Evolutionary conservation across 129 eudicot species (phyloP), one percentile per base, ranked within the genome.

Genomic region (Escallonia rubra): DNA sequence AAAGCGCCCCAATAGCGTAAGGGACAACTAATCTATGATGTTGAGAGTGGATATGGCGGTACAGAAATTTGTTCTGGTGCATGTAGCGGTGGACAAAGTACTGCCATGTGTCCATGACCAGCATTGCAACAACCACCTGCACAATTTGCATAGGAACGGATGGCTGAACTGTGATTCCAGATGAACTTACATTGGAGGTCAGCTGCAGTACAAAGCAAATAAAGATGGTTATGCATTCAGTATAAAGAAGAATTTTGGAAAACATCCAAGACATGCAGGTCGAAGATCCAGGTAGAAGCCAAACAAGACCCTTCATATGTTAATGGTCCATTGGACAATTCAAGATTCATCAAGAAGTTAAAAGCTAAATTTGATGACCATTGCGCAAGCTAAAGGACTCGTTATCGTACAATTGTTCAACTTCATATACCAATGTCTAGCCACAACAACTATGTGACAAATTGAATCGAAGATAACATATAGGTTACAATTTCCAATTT

Each of bases 51-150:
- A 89, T 80, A 65, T 89, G 85, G 57, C 84, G 86, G 73, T 89
- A 89, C 41, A 89, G 69, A 40, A 82, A 89, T 63, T 82, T 85
- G 83, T 89, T 89, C 70, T 82, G 85, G 89, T 89, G 96, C 96
- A 85, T 89, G 85, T 89, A 89, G 0, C 96, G 82, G 72, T 88
- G 96, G 78, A 88, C 89, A 52, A 88, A 88, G 63, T 87, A 88
- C 70, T 88, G 96, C 91, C 91, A 88, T 3, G 91, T 75, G 79
- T 88, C 96, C 91, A 88, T 82, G 40, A 88, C 83, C 64, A 88
- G 68, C 96, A 82, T 88, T 15, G 91, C 96, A 3, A 85, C 51
- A 16, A 73, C 45, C 41, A 87, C 72, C 70, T 87, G 95, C 38
- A 82, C 11, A 10, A 66, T 49, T 69, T 81, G 95, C 43, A 84